phyloP scores from a whole-genome alignment of 345 rosid genomes.

The Adansonia digitata region DNA sequence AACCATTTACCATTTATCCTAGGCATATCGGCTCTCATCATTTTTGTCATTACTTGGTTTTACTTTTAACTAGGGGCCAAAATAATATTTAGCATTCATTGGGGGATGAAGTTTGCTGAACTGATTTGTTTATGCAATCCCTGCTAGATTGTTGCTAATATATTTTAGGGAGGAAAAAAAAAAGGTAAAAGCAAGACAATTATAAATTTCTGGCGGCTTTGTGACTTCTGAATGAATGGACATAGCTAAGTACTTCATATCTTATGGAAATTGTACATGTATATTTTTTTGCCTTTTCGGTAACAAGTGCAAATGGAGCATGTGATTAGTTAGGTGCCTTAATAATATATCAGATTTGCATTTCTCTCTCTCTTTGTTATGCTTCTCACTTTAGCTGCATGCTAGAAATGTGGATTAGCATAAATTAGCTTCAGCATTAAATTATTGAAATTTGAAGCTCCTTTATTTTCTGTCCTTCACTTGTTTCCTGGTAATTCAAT shows the following conservation, averaged over 20 bases:
- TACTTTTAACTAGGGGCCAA: neutral
- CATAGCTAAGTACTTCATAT: neutral
- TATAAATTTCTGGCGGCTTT: neutral
- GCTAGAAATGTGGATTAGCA: neutral
- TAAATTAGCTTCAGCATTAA: neutral
- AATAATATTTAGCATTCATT: neutral
- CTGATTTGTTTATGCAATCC: constrained; percentile 1
- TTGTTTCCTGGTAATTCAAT: neutral
- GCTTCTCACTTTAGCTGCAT: neutral
- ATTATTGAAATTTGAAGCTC: neutral
- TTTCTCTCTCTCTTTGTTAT: neutral
- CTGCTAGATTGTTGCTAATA: neutral
- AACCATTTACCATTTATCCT: neutral
- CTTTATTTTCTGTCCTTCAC: neutral
- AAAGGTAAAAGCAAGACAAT: neutral
- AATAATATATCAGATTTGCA: neutral
- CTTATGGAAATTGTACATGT: no score
- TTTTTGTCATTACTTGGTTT: neutral
- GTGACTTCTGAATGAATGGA: neutral
- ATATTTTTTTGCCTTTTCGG: neutral
- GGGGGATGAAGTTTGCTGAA: neutral
- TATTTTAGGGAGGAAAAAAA: neutral
- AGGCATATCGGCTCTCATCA: neutral
- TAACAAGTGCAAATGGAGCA: neutral
- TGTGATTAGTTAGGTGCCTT: neutral